Evolutionary conservation across 1,284 basidiomycete species (phyloP), one percentile per base, ranked within the genome.

Genomic region (Cutaneotrichosporon arboriforme): DNA sequence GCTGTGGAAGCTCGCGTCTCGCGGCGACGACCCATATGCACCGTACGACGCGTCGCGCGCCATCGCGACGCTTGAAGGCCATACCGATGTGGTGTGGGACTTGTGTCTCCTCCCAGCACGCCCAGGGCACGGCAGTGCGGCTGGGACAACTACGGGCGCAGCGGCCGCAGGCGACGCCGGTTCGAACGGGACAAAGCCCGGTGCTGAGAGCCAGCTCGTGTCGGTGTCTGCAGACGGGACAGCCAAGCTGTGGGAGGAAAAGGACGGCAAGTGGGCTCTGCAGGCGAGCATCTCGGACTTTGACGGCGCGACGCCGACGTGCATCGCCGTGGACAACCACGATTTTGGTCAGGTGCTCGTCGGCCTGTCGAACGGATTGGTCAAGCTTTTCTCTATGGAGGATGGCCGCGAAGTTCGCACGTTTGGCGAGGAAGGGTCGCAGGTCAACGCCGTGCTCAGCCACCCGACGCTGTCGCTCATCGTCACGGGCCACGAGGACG

Each of bases 71-170:
- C 81, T 97, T 26, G 83, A 93, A 36, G 92, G 91, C 1, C 90
- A 96, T 69, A 89, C 90, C 1, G 91, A 97, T 70, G 89, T 89
- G 4, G 87, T 97, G 12, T 97, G 94, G 93, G 93, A 93, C 68
- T 77, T 97, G 46, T 86, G 87, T 17, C 58, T 79, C 12, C 56
- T 81, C 21, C 73, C 76, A 1, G 20, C 52, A 2, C 46, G 52
- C 8, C 14, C 47, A 7, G 26, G 26, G 5, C 26, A 40, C 14
- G 39, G 17, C 21, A 31, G 17, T 13, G 8, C 48, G 14, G 7
- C 48, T 2, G 36, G 36, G 26, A 5, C 26, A 31, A 31, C 26
- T 10, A 31, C 26, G 5, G 26, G 26, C 26, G 26, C 38, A 21
- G 18, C 26, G 26, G 10, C 26, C 26, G 10, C n/a, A n/a, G 48